Evolutionary conservation across 2,329 filamentous ascomycete species (phyloP).

Genomic region (Aureobasidium sp.): DNA sequence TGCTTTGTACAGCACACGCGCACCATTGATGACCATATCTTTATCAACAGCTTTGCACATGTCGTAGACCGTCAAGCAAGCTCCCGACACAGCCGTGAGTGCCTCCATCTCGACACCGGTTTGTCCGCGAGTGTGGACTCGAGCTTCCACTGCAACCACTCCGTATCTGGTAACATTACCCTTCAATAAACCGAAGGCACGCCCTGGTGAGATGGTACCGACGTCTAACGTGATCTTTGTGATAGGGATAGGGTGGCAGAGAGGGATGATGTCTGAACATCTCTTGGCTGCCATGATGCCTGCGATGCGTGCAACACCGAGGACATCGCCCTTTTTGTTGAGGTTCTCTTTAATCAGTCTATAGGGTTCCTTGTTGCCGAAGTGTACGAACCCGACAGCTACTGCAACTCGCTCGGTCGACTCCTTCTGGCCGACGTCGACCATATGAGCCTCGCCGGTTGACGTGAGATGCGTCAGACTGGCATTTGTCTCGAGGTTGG

Average conservation of each 20-base stretch:
- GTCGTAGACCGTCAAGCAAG: constrained; percentile 86
- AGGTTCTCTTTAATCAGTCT: constrained; percentile 58
- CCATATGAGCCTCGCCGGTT: constrained; percentile 80
- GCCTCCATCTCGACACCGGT: constrained; percentile 99
- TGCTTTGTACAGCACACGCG: constrained; percentile 64
- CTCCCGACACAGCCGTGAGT: constrained; percentile 68
- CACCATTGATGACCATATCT: constrained; percentile 61
- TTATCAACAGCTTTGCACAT: constrained; percentile 97
- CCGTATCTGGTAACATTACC: constrained; percentile 25
- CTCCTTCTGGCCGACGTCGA: constrained; percentile 67
- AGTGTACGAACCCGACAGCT: constrained; percentile 62
- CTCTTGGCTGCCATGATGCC: constrained; percentile 94
- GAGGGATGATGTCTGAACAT: constrained; percentile 73
- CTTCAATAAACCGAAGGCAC: background rate
- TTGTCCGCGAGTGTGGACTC: constrained; percentile 69
- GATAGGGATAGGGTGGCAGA: constrained; percentile 80
- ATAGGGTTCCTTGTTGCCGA: constrained; percentile 54
- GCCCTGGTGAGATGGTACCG: background rate
- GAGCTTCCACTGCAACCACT: constrained; percentile 58
- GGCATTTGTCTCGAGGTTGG: too few species aligned
- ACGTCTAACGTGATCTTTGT: constrained; percentile 67
- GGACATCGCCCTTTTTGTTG: constrained; percentile 84
- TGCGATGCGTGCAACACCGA: constrained; percentile 76
- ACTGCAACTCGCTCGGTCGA: constrained; percentile 65
- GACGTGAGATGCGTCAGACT: constrained; percentile 70